Conservation (phyloP, 768 basidiomycete species). For the Rhizopogon salebrosus region DNA sequence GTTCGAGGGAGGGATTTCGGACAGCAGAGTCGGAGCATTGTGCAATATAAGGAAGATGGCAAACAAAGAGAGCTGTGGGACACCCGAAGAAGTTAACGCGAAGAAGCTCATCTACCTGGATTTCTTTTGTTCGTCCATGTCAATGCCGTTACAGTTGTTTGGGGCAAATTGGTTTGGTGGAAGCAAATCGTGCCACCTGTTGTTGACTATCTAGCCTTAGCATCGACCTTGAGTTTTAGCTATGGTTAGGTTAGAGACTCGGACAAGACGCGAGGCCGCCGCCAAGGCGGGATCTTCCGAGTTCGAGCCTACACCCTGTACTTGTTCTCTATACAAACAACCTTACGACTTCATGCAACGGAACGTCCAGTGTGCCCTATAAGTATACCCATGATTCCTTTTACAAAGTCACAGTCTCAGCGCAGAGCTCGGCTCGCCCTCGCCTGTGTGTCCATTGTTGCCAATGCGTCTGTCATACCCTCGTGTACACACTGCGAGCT, state of each 20-base stretch:
- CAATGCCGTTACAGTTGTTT: not conserved
- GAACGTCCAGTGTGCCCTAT: not conserved
- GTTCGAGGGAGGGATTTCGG: not conserved
- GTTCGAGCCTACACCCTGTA: no score
- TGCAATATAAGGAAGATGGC: slow-evolving; percentile 4
- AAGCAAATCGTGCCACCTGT: no score
- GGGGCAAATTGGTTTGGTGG: not conserved
- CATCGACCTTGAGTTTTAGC: no score
- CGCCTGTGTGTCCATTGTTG: slow-evolving; percentile 49
- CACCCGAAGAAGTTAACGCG: slow-evolving; percentile 13
- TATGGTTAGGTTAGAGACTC: no score
- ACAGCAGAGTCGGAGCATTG: not conserved
- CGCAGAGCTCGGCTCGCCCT: slow-evolving; percentile 21
- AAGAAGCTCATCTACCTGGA: not conserved
- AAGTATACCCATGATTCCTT: not conserved
- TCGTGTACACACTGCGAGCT: not conserved
- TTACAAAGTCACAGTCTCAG: not conserved
- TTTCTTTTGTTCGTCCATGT: not conserved
- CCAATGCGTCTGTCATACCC: slow-evolving; percentile 52
- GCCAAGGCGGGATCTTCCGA: no score
- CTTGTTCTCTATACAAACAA: not conserved
- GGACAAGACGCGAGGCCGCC: no score
- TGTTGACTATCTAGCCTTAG: no score
- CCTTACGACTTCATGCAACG: not conserved
- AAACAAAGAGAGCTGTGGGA: slow-evolving; percentile 7